phyloP scores from a whole-genome alignment of 169 alveolate species.

The Plasmodium fragile region DNA sequence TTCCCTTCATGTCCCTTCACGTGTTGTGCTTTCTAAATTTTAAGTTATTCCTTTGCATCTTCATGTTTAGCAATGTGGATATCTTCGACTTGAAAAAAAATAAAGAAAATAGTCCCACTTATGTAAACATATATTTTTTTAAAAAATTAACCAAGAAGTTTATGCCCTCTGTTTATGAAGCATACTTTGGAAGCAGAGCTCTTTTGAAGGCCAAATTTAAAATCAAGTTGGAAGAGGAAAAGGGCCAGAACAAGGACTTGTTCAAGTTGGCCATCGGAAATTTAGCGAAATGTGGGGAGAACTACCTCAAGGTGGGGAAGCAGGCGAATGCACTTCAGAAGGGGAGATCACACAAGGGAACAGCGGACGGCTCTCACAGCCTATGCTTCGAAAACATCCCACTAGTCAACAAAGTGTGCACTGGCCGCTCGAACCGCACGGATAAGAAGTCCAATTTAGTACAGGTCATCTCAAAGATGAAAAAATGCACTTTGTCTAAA shows the following conservation, averaged over 20 bases:
- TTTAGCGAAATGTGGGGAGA: constrained; percentile 26
- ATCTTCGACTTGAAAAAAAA: constrained; percentile 42
- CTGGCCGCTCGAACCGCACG: background rate
- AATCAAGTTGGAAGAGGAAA: constrained; percentile 37
- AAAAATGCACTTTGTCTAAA: background rate
- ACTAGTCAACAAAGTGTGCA: constrained; percentile 8
- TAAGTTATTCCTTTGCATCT: constrained; percentile 48
- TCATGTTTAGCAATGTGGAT: constrained; percentile 57
- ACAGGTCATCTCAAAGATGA: background rate
- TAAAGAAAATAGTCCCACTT: constrained; percentile 17
- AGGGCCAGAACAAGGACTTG: constrained; percentile 4
- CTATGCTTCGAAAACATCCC: constrained; percentile 36
- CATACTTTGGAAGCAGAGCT: constrained; percentile 11
- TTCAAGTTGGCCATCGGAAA: constrained; percentile 38
- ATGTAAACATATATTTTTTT: constrained; percentile 46
- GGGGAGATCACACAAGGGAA: background rate
- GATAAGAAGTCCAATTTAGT: constrained; percentile 24
- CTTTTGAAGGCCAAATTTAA: constrained; percentile 19
- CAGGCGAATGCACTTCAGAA: background rate
- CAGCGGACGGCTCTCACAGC: background rate
- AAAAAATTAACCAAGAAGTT: constrained; percentile 57
- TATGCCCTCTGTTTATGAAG: constrained; percentile 44
- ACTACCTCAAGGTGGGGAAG: constrained; percentile 5
- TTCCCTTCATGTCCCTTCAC: constrained; percentile 37
- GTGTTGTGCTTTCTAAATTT: constrained; percentile 28